phyloP scores from a whole-genome alignment of 805 yeast species.

The Metschnikowia peoriensis region DNA sequence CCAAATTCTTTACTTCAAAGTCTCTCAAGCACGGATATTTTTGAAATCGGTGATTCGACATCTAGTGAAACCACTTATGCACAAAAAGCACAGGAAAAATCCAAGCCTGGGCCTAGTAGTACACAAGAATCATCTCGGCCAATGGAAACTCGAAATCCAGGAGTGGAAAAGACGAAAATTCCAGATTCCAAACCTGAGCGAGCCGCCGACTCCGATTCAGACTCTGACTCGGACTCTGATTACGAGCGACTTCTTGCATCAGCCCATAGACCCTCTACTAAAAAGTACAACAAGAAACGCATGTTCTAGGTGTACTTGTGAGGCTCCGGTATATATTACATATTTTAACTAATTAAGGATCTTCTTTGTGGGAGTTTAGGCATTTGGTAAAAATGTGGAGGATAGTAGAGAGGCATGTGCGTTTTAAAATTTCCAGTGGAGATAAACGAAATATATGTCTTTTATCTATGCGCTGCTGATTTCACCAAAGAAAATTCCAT shows the following conservation, averaged over 20 bases:
- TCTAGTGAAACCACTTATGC: not conserved
- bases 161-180: no score
- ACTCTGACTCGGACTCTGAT: slow-evolving; percentile 18
- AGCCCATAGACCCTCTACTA: slow-evolving; percentile 9
- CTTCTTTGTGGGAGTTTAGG: no score
- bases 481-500: slow-evolving; percentile 77
- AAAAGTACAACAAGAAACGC: slow-evolving; percentile 14
- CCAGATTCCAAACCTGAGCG: no score
- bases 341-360: no score
- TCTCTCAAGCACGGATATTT: not conserved
- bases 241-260: slow-evolving; percentile 17
- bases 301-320: not conserved
- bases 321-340: no score
- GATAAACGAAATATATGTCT: no score
- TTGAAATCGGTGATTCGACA: not conserved
- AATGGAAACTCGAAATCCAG: not conserved
- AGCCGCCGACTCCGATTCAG: not conserved
- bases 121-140: not conserved
- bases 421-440: no score
- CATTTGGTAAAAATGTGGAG: no score
- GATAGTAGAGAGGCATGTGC: no score
- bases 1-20: not conserved
- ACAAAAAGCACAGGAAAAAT: no score
- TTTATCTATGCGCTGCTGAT: slow-evolving; percentile 3
- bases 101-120: no score